A percentile compares a stretch with the other conserved stretches of the same genome.
Conservation (phyloP, 2,329 filamentous ascomycete genomes). For the Trichoderma atrobrunneum region DNA sequence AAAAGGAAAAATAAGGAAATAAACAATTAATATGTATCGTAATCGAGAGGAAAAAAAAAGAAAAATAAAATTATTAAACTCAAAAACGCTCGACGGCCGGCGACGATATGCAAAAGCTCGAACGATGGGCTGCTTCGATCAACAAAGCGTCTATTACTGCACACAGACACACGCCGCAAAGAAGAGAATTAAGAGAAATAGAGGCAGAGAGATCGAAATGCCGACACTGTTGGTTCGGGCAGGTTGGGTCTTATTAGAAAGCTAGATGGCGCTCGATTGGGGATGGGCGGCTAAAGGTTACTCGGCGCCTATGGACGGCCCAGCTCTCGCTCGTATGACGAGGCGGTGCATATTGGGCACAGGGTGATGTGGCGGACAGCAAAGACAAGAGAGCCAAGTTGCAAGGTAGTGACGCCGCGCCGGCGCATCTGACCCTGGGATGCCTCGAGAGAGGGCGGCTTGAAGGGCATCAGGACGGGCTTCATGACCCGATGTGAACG, state of each 20-base stretch:
- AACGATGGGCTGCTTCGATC: conserved; percentile 46
- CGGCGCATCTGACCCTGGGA: neutral
- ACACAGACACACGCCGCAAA: conserved; percentile 28
- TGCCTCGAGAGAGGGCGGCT: neutral
- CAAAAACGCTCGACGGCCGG: conserved; percentile 35
- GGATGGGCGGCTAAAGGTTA: conserved; percentile 29
- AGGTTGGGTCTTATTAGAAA: conserved; percentile 30
- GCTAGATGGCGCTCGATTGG: conserved; percentile 10
- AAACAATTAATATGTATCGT: conserved; percentile 19
- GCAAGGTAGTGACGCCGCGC: neutral
- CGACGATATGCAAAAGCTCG: conserved; percentile 30
- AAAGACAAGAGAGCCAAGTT: neutral
- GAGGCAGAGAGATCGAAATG: conserved; percentile 33
- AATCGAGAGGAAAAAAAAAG: neutral
- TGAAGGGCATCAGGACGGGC: conserved; percentile 23
- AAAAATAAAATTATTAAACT: neutral
- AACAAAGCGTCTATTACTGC: conserved; percentile 40
- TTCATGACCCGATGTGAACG: conserved; percentile 24
- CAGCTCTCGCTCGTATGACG: conserved; percentile 22
- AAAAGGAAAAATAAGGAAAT: conserved; percentile 16
- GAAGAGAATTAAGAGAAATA: conserved; percentile 27
- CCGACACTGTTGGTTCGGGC: conserved; percentile 28
- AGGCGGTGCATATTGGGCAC: conserved; percentile 19
- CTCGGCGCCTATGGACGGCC: conserved; percentile 27
- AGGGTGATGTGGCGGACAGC: neutral